Base-by-base conservation (phyloP, 2,329 filamentous ascomycete species). In the Lecanicillium sp. region DNA sequence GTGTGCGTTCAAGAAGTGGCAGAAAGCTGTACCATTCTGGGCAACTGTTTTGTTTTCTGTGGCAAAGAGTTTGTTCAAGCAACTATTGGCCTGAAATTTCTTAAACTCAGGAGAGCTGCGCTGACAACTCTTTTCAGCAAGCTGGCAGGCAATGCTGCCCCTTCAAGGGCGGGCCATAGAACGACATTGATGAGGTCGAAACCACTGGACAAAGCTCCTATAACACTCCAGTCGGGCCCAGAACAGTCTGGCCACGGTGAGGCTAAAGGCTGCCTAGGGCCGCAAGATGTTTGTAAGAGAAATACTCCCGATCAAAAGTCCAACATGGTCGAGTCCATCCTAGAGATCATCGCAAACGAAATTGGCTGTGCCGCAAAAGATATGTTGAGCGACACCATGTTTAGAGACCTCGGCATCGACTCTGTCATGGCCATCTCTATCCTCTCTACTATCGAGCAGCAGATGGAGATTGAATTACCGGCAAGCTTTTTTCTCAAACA, bases 401-500 rank as follows among this genome's bases (percentile, higher is more conserved):
- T 19, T 20, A 27, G 25, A 29, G 40, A 42, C 18, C 29, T 42
- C 13, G 40, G 40, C 29, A 33, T 42, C 16, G 35, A 42, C 36
- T 42, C 40, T 9, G 16, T 42, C n/a, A 38, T 38, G 22, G 30
- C 29, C 12, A 38, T 42, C 9, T 33, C 35, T 14, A 38, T 42
- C 29, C 20, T 42, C 7, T 17, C 40, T 11, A 31, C 18, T n/a
- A 9, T 42, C 17, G 29, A 29, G 9, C 29, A 28, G 13, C 18
- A 38, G 17, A n/a, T 30, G n/a, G 22, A 18, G 4, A 13, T 42
- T 9, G 36, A 38, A 16, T 31, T 42, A 13, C 29, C 29, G 5
- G 40, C 40, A 29, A 22, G 31, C 14, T 42, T 42, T 13, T 38
- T 42, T 30, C 15, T 42, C 12, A 29, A 42, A 18, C 18, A 42